Conservation (phyloP, 805 yeast species). For the Komagataella pastoris region DNA sequence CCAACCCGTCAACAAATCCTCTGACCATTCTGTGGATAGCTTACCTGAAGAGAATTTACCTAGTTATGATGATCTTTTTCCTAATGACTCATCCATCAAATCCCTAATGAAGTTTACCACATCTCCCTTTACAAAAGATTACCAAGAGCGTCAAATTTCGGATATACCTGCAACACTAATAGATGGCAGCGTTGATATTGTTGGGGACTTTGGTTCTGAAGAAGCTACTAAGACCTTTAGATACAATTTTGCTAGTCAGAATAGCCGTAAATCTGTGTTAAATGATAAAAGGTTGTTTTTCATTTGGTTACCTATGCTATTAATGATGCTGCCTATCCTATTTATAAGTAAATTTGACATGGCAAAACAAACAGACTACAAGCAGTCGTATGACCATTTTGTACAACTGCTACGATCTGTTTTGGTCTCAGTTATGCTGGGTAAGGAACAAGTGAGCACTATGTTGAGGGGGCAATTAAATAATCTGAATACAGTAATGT, state of each 20-base stretch:
- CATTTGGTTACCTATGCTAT: slow-evolving; percentile 79
- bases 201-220: not conserved
- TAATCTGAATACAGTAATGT: slow-evolving; percentile 27
- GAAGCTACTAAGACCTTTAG: slow-evolving; percentile 5
- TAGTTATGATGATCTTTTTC: slow-evolving; percentile 65
- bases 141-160: not conserved
- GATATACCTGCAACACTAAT: not conserved
- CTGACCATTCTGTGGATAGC: slow-evolving; percentile 6
- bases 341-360: slow-evolving; percentile 15
- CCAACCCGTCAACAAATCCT: not conserved
- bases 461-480: slow-evolving; percentile 23
- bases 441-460: slow-evolving; percentile 34
- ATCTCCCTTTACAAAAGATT: not conserved
- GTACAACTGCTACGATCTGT: slow-evolving; percentile 27
- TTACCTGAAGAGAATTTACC: slow-evolving; percentile 40
- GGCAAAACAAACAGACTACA: not conserved
- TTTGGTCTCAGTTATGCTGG: slow-evolving; percentile 35
- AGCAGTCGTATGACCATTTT: slow-evolving; percentile 13
- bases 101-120: slow-evolving; percentile 14
- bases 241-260: slow-evolving; percentile 7
- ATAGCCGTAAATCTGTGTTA: slow-evolving; percentile 29
- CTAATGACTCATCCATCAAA: slow-evolving; percentile 24
- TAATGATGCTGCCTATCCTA: slow-evolving; percentile 35
- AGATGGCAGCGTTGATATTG: slow-evolving; percentile 2
- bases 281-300: slow-evolving; percentile 79